Conservation (phyloP, 495 filamentous ascomycete genomes). For the Pseudoneurospora amorphoporcata region DNA sequence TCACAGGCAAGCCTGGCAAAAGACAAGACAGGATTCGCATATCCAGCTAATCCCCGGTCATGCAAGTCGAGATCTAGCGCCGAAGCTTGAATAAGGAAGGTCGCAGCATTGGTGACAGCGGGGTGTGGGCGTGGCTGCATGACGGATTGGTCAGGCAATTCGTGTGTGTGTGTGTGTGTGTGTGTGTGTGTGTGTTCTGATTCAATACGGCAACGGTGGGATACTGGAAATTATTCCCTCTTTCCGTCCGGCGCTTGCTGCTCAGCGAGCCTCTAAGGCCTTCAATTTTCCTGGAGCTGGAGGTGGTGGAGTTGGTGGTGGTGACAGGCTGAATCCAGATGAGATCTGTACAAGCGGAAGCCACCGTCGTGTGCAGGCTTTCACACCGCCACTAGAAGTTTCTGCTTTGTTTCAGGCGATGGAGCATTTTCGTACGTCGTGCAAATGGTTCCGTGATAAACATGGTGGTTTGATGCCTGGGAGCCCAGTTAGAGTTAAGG, state of each 20-base stretch:
- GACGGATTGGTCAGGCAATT: neutral
- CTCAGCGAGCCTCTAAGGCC: neutral
- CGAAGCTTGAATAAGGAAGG: neutral
- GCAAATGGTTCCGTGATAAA: neutral
- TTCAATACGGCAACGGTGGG: neutral
- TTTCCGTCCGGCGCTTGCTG: neutral
- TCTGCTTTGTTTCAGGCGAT: neutral
- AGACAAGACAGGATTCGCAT: neutral
- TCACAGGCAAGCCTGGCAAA: neutral
- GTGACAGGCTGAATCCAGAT: neutral
- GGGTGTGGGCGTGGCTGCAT: neutral
- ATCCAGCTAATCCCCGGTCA: neutral
- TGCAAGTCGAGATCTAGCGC: neutral
- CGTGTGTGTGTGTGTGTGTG: neutral
- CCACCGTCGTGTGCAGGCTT: neutral
- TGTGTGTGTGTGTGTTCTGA: neutral
- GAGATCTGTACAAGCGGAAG: neutral
- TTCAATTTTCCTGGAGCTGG: neutral
- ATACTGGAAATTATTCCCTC: neutral
- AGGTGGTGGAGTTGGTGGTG: neutral
- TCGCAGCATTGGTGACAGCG: neutral
- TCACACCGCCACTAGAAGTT: neutral
- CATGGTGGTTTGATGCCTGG: neutral
- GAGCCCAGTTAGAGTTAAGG: neutral
- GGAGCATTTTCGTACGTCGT: neutral